Conservation (phyloP, 768 basidiomycete species). For the Mrakia hoshinonis region DNA sequence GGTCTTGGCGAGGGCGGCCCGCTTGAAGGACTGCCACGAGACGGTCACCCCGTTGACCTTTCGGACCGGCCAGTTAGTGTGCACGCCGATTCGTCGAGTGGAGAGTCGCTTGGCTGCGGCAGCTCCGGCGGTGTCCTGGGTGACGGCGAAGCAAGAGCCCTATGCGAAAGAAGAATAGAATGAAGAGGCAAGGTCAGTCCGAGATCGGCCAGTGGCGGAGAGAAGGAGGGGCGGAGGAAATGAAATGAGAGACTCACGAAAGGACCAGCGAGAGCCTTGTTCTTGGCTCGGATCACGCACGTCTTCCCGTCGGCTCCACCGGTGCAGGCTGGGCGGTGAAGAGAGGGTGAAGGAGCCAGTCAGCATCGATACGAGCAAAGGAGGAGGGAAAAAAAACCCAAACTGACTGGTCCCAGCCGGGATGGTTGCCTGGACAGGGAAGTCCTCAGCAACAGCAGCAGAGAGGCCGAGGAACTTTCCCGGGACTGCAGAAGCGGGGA, state of each 20-base stretch:
- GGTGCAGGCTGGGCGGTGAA: neutral
- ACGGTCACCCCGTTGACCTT: neutral
- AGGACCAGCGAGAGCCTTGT: neutral
- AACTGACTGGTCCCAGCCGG: conserved; percentile 1
- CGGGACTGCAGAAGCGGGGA: neutral
- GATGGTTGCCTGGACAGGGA: conserved; percentile 12
- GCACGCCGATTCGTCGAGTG: neutral
- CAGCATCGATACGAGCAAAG: neutral
- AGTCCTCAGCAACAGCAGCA: neutral
- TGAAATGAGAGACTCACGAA: neutral
- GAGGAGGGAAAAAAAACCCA: neutral
- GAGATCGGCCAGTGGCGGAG: neutral
- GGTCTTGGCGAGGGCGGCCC: too few relatives aligned
- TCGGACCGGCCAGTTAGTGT: neutral
- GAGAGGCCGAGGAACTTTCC: neutral
- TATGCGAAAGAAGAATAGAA: neutral
- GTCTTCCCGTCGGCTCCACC: conserved; percentile 12
- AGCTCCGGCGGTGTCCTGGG: neutral
- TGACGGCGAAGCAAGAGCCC: conserved; percentile 7
- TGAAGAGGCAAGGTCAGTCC: neutral
- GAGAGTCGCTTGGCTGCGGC: neutral
- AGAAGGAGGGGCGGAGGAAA: neutral
- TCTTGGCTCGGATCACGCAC: conserved; percentile 11
- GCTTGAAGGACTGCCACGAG: neutral
- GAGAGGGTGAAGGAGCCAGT: too few relatives aligned